A percentile compares a stretch with the other conserved stretches of the same genome.
Conservation (phyloP, 331 rosid species). For the Spiraea crenata region DNA sequence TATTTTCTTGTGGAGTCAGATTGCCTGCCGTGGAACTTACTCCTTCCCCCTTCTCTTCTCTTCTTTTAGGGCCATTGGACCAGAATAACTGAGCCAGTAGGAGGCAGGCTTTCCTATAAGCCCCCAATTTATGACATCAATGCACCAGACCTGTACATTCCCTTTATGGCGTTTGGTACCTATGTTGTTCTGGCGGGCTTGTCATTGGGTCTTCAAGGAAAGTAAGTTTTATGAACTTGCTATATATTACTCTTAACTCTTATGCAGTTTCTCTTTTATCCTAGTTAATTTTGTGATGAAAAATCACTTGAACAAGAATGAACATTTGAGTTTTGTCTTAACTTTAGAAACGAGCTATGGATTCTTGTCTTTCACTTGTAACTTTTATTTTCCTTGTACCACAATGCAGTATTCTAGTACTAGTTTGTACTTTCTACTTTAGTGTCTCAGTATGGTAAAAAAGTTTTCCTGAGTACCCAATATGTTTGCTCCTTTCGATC, state of each 20-base stretch:
- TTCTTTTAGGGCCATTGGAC: constrained; percentile 90
- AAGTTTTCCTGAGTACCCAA: neutral
- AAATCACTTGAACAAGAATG: neutral
- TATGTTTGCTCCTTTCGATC: neutral
- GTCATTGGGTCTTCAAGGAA: constrained; percentile 89
- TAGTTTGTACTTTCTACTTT: neutral
- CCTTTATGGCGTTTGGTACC: constrained; percentile 96
- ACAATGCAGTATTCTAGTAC: neutral
- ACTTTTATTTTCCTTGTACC: neutral
- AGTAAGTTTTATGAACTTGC: constrained; percentile 48
- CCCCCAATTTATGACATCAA: constrained; percentile 95
- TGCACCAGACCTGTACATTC: constrained; percentile 93
- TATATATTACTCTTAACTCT: neutral
- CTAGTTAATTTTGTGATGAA: neutral
- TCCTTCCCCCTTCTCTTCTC: neutral
- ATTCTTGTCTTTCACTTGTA: too few relatives aligned
- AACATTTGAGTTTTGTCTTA: neutral
- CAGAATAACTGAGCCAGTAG: constrained; percentile 84
- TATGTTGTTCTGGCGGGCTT: constrained; percentile 85
- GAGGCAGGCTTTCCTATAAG: constrained; percentile 90
- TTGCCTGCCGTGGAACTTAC: constrained; percentile 1
- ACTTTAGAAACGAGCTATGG: too few relatives aligned
- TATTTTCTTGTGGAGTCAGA: neutral
- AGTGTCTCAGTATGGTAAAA: neutral
- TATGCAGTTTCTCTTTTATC: neutral